Percentiles rank a stretch among this genome's conserved stretches.
phyloP scores from a whole-genome alignment of 208 protist species.

The Leishmania martiniquensis region DNA sequence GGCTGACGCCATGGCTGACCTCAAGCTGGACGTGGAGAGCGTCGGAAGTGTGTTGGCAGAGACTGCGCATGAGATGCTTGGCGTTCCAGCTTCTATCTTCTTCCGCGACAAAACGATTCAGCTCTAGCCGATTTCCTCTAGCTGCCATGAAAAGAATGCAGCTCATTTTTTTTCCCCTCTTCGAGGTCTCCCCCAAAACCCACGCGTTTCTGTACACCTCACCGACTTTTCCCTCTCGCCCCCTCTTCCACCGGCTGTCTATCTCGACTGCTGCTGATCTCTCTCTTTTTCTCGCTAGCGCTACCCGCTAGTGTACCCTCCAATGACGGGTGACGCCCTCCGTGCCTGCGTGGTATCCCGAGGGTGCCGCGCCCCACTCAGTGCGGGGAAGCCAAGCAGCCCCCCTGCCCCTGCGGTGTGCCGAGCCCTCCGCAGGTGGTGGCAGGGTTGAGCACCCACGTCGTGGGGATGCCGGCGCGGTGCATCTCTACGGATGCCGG shows the following conservation, averaged over 20 bases:
- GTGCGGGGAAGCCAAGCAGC: background rate
- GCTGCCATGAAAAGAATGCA: background rate
- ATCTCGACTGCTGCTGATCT: background rate
- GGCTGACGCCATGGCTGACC: conserved; percentile 50
- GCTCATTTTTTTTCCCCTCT: background rate
- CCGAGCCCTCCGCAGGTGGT: background rate
- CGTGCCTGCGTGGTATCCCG: background rate
- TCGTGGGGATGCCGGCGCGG: background rate
- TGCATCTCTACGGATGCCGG: background rate
- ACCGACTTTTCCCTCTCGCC: background rate
- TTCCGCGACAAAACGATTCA: conserved; percentile 14
- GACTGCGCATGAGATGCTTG: conserved; percentile 33
- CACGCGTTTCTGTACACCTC: too few relatives aligned
- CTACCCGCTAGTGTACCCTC: too few relatives aligned
- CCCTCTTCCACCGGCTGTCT: background rate
- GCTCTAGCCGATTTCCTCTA: background rate
- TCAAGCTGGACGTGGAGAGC: conserved; percentile 61
- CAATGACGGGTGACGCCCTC: too few relatives aligned
- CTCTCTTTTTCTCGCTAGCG: too few relatives aligned
- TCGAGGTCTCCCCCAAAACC: background rate
- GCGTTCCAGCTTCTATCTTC: conserved; percentile 19
- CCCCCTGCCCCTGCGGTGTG: background rate
- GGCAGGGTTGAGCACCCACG: background rate
- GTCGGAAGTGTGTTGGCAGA: conserved; percentile 42
- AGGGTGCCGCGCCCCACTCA: background rate